These are phyloP conservation scores for Alternaria alternata DNA, from an alignment of 2,329 filamentous ascomycete species.

Conservation along the genomic window DNA sequence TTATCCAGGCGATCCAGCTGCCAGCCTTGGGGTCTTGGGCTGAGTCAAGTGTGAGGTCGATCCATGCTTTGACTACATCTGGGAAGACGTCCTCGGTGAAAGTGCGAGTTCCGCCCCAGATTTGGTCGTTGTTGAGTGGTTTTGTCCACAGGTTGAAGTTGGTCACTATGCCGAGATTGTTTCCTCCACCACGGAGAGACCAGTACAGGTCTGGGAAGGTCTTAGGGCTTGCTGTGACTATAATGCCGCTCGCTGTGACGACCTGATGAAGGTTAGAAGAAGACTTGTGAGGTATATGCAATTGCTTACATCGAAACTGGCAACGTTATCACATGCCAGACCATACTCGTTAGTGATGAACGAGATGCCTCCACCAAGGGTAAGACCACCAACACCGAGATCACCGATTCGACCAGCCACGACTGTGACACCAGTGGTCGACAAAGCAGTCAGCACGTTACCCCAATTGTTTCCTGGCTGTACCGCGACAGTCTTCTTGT, in stretches of 20 bases:
- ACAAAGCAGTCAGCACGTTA: constrained; percentile 38
- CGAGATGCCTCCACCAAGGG: constrained; percentile 37
- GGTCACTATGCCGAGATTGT: constrained; percentile 35
- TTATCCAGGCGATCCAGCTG: constrained; percentile 36
- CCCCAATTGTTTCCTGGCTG: constrained; percentile 47
- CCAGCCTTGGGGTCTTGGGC: constrained; percentile 35
- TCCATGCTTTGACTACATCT: constrained; percentile 21
- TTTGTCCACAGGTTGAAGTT: constrained; percentile 26
- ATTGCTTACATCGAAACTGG: constrained; percentile 23
- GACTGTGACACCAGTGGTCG: constrained; percentile 26
- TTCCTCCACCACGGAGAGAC: constrained; percentile 41
- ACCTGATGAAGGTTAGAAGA: constrained; percentile 18
- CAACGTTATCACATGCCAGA: constrained; percentile 28
- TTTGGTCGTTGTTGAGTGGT: constrained; percentile 14
- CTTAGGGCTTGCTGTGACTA: constrained; percentile 19
- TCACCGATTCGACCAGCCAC: constrained; percentile 42
- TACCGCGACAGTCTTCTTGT: constrained; percentile 36
- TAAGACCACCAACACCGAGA: constrained; percentile 43
- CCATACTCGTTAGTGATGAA: constrained; percentile 29
- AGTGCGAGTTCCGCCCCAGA: constrained; percentile 22
- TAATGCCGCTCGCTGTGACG: constrained; percentile 47
- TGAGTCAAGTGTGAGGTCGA: constrained; percentile 10
- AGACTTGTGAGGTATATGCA: too few relatives aligned
- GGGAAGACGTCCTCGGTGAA: constrained; percentile 20
- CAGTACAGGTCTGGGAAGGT: constrained; percentile 35